Percentiles rank a stretch among this genome's conserved stretches.
Evolutionary conservation across 352 stramenopile species (phyloP).

Genomic region (Pythium rishiriense): DNA sequence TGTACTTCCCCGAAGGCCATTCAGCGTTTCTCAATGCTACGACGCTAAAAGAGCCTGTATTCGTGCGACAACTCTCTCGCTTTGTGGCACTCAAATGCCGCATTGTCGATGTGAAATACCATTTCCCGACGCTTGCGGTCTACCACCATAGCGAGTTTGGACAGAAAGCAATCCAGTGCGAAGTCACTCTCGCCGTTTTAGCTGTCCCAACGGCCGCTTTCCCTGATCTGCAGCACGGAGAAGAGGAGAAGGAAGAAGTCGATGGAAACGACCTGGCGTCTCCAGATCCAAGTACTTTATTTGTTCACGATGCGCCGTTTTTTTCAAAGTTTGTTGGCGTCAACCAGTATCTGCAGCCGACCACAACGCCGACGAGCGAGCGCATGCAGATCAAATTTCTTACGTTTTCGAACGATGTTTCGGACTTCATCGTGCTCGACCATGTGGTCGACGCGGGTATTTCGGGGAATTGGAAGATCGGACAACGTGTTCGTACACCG

Average conservation of each 20-base stretch:
- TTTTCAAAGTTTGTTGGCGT: constrained; percentile 77
- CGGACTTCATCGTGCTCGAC: constrained; percentile 87
- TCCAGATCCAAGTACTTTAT: constrained; percentile 36
- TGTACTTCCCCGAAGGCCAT: constrained; percentile 83
- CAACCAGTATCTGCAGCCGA: constrained; percentile 49
- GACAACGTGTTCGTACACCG: constrained; percentile 74
- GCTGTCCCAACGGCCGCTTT: constrained; percentile 45
- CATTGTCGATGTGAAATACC: constrained; percentile 74
- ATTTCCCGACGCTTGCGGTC: constrained; percentile 63
- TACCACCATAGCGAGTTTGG: constrained; percentile 22
- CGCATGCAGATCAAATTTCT: constrained; percentile 66
- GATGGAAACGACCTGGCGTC: constrained; percentile 20
- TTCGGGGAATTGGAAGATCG: constrained; percentile 62
- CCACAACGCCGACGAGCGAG: constrained; percentile 36
- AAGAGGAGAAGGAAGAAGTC: constrained; percentile 41
- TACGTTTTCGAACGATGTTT: constrained; percentile 78
- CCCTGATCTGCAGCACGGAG: constrained; percentile 19
- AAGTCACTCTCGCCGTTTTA: constrained; percentile 67
- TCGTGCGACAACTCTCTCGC: constrained; percentile 46
- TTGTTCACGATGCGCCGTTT: constrained; percentile 16
- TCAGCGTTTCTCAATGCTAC: constrained; percentile 38
- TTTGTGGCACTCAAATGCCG: constrained; percentile 78
- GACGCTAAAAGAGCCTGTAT: constrained; percentile 46
- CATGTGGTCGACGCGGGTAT: constrained; percentile 80
- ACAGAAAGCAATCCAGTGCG: constrained; percentile 40